Evolutionary conservation across 306 rosid species (phyloP).

Genomic region (Prinsepia uniflora): DNA sequence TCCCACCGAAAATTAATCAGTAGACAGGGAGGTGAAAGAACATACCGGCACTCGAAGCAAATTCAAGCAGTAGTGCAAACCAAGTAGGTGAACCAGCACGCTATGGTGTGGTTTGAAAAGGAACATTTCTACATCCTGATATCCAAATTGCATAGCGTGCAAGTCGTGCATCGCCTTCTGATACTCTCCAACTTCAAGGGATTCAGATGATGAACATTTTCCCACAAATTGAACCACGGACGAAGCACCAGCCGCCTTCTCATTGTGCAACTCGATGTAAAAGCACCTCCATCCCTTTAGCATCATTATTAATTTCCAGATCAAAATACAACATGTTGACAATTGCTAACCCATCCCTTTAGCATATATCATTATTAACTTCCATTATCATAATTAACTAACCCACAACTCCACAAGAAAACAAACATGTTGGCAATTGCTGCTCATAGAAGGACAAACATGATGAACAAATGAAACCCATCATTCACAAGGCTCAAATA

Average conservation of each 20-base stretch:
- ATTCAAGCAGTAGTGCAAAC: conserved; percentile 54
- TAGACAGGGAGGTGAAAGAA: conserved; percentile 11
- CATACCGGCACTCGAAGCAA: conserved; percentile 62
- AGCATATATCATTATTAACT: too few relatives aligned
- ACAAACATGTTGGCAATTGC: background rate
- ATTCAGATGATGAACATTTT: conserved; percentile 32
- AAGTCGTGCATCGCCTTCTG: conserved; percentile 48
- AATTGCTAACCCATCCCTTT: background rate
- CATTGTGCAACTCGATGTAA: conserved; percentile 59
- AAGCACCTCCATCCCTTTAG: conserved; percentile 63
- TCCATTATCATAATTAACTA: too few relatives aligned
- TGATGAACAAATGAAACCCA: background rate
- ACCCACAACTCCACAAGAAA: background rate
- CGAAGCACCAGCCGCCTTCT: conserved; percentile 42
- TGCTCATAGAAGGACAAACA: background rate
- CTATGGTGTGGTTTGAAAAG: conserved; percentile 52
- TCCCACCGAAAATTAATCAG: conserved; percentile 1
- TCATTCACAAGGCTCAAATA: background rate
- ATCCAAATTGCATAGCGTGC: conserved; percentile 47
- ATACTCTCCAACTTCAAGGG: conserved; percentile 67
- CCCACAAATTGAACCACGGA: conserved; percentile 47
- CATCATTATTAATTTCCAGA: background rate
- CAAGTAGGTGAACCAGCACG: conserved; percentile 67
- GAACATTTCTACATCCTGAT: conserved; percentile 55
- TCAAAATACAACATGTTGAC: background rate